A percentile compares a stretch with the other conserved stretches of the same genome.
These are phyloP conservation scores for Neurospora sp. DNA, from an alignment of 495 filamentous ascomycete genomes.

Conservation along the genomic window DNA sequence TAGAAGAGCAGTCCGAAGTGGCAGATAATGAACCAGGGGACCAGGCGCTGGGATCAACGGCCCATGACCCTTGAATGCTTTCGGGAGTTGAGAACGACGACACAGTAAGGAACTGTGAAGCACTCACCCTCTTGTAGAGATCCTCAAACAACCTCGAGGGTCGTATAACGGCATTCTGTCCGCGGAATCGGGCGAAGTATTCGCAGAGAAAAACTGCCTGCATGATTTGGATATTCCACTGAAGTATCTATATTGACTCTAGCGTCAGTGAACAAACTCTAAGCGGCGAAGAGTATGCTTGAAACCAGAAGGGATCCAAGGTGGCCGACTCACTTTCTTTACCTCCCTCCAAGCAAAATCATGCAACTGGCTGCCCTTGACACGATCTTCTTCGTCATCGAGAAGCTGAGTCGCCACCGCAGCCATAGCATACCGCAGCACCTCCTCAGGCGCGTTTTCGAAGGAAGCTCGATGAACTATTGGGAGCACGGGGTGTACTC, in stretches of 20 bases:
- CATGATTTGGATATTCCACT: conserved; percentile 41
- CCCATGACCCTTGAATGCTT: conserved; percentile 10
- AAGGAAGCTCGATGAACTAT: conserved; percentile 32
- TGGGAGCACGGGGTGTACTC: conserved; percentile 31
- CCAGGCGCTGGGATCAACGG: conserved; percentile 29
- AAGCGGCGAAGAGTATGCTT: not conserved
- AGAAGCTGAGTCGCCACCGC: conserved; percentile 38
- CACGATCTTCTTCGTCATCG: conserved; percentile 33
- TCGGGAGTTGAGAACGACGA: conserved; percentile 16
- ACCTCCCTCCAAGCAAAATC: conserved; percentile 36
- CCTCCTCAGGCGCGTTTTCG: conserved; percentile 27
- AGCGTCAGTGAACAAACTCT: not conserved
- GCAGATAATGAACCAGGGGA: conserved; percentile 17
- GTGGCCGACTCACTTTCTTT: conserved; percentile 20
- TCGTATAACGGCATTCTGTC: conserved; percentile 31
- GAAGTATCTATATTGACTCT: conserved; percentile 18
- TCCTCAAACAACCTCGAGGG: conserved; percentile 39
- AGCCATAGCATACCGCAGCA: conserved; percentile 39
- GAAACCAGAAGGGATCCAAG: not conserved
- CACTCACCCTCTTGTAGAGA: conserved; percentile 43
- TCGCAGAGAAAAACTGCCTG: conserved; percentile 47
- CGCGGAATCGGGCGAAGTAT: conserved; percentile 42
- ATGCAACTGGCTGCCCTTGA: conserved; percentile 33
- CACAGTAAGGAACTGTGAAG: conserved; percentile 21
- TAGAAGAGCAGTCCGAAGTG: conserved; percentile 24